A percentile compares a stretch with the other conserved stretches of the same genome.
Evolutionary conservation across 768 basidiomycete species (phyloP).

Genomic region (Tephrocybe sp.): DNA sequence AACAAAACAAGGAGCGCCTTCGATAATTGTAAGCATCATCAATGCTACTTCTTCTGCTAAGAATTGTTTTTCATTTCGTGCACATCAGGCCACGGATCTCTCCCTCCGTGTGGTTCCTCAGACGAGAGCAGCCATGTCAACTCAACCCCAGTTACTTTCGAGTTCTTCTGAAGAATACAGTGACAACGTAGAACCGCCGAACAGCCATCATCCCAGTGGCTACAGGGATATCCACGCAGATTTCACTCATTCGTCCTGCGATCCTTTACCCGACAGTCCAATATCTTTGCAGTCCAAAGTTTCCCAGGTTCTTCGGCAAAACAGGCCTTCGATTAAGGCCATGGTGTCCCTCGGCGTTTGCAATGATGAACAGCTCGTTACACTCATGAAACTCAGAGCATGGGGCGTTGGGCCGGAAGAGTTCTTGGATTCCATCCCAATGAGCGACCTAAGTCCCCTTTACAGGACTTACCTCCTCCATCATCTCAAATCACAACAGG

Average conservation of each 20-base stretch:
- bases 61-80: no score
- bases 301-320: not conserved
- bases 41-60: no score
- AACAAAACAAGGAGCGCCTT: no score
- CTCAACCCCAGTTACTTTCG: no score
- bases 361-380: constrained; percentile 7
- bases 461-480: not conserved
- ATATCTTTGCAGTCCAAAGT: not conserved
- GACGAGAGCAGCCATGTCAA: no score
- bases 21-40: no score
- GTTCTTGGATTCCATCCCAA: constrained; percentile 7
- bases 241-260: constrained; percentile 5
- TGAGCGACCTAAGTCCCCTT: not conserved
- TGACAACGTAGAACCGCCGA: no score
- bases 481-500: not conserved
- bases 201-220: no score
- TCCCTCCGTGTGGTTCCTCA: no score
- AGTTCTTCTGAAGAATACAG: no score
- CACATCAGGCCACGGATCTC: no score
- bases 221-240: not conserved
- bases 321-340: not conserved
- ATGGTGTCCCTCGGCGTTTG: constrained; percentile 6
- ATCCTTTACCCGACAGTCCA: not conserved
- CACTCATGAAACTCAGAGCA: constrained; percentile 1
- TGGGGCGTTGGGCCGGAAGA: not conserved